Base-by-base conservation (phyloP, 805 yeast genomes). In the Vanderwaltozyma verrucispora region DNA sequence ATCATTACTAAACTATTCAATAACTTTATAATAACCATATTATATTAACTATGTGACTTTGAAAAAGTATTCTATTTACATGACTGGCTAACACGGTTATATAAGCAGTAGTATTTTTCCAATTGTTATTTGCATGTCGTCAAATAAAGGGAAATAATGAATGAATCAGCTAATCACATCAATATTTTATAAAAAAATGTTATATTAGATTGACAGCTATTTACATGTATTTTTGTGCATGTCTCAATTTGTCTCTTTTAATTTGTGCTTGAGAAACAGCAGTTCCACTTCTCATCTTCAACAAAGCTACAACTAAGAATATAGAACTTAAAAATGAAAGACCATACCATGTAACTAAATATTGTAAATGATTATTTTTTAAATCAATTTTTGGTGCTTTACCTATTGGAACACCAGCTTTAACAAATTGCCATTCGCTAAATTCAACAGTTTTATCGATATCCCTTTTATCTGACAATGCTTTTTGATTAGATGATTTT, bases 301-400 rank as follows among this genome's bases (percentile, higher is more conserved):
- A 67, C 40, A 78, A 47, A 15, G 78, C 72, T 23, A 72, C 53
- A 20, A 69, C 47, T 25, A 92, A 68, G 60, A 86, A 72, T 25
- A 80, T 74, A 1, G 87, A 50, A 27, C 95, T 80, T 28, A 84
- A 72, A 29, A 82, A 50, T 2, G 87, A 76, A 30, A 89, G 71
- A 0, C 96, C 95, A 57, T 84, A 89, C 98, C 98, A 92, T 0
- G 98, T 92, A 16, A 86, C 75, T 52, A 92, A 64, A 57, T 92
- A 92, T 58, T 89, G 95, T 58, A 88, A 62, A 55, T 92, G 98
- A 54, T 87, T 86, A 58, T 92, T 92, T 43, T 81, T 77, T 54
- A 85, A 71, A 47, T 79, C 88, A 25, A 89, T 74, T 48, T 75
- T 75, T n/a, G 96, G 88, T 8, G 68, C 62, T 38, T 80, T 77